phyloP scores from a whole-genome alignment of 371 early-diverging fungal species.

The Gilbertella persicaria region DNA sequence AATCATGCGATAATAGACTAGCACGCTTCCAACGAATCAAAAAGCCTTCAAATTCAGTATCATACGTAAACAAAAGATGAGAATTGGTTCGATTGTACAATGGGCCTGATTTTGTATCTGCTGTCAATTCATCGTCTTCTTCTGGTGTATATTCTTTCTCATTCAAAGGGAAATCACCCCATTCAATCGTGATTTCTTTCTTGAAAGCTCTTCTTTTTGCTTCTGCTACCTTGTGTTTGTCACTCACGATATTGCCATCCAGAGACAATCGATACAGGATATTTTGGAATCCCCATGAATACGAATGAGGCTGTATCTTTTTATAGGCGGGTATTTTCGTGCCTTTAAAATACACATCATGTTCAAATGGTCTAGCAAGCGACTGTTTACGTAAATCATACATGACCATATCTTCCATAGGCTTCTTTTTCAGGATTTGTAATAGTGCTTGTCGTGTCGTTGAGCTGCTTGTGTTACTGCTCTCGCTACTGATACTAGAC shows the following conservation, averaged over 20 bases:
- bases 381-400: slow-evolving; percentile 44
- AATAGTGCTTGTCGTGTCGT: slow-evolving; percentile 13
- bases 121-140: slow-evolving; percentile 6
- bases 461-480: slow-evolving; percentile 12
- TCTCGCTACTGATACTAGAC: slow-evolving; percentile 15
- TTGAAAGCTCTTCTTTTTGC: slow-evolving; percentile 45
- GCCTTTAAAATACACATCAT: slow-evolving; percentile 34
- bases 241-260: neutral
- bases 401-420: slow-evolving; percentile 25
- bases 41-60: slow-evolving; percentile 35
- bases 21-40: slow-evolving; percentile 44
- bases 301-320: slow-evolving; percentile 50
- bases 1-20: slow-evolving; percentile 45
- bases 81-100: slow-evolving; percentile 38
- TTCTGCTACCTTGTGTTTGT: slow-evolving; percentile 37
- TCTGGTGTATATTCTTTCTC: slow-evolving; percentile 2
- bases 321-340: slow-evolving; percentile 38
- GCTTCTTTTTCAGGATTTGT: slow-evolving; percentile 24
- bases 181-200: slow-evolving; percentile 44
- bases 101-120: slow-evolving; percentile 13
- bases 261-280: slow-evolving; percentile 25
- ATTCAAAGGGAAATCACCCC: slow-evolving; percentile 28
- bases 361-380: slow-evolving; percentile 34
- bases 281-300: slow-evolving; percentile 58
- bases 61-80: slow-evolving; percentile 43